A percentile compares a stretch with the other conserved stretches of the same genome.
Evolutionary conservation across 805 yeast genomes (phyloP).

Genomic region (Grigorovia humatica): DNA sequence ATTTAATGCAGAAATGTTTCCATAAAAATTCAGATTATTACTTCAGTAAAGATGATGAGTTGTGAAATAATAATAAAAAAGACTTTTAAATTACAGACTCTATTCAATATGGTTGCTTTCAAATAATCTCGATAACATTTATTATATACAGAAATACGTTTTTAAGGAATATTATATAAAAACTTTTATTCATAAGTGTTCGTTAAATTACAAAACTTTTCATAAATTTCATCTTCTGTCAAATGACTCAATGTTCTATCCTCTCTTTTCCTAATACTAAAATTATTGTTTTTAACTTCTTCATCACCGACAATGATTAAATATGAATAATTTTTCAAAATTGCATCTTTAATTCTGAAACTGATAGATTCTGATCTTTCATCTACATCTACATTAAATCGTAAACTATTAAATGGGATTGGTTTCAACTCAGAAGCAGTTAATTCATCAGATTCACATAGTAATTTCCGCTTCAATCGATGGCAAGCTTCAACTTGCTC

Average conservation of each 20-base stretch:
- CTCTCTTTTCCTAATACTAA: constrained; percentile 55
- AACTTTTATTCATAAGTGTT: constrained; percentile 30
- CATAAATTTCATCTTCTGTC: constrained; percentile 41
- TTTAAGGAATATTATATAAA: not conserved
- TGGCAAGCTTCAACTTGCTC: constrained; percentile 38
- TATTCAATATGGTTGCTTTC: no score
- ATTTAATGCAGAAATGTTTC: constrained; percentile 90
- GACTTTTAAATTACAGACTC: no score
- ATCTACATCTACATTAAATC: constrained; percentile 70
- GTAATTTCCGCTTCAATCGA: constrained; percentile 36
- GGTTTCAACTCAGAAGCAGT: constrained; percentile 29
- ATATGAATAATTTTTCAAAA: constrained; percentile 62
- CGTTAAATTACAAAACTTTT: constrained; percentile 47
- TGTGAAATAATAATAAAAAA: not conserved
- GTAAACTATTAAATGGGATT: constrained; percentile 45
- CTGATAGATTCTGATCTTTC: constrained; percentile 70
- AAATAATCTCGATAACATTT: no score
- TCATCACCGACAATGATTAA: constrained; percentile 81
- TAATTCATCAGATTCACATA: constrained; percentile 32
- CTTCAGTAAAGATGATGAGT: constrained; percentile 52
- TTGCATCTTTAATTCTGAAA: constrained; percentile 68
- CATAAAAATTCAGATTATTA: constrained; percentile 85
- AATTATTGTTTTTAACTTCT: constrained; percentile 50
- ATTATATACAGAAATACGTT: constrained; percentile 8
- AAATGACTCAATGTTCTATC: constrained; percentile 36